phyloP scores from a whole-genome alignment of 192 early-diverging fungal species.

The Spizellomyces punctatus region DNA sequence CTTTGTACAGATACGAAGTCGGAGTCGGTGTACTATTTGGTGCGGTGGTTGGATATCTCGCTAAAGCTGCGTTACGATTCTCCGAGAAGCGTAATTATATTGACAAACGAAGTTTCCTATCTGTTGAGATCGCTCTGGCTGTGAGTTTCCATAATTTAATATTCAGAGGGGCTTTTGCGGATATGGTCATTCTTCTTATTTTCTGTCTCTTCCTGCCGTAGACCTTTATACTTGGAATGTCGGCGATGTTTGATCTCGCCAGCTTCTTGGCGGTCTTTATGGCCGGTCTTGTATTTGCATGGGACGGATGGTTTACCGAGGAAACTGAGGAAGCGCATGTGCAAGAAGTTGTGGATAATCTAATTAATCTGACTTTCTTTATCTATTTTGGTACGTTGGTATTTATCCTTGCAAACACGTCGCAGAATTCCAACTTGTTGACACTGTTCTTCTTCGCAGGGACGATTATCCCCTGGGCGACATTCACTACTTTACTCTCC shows the following conservation, averaged over 20 bases:
- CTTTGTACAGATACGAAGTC: conserved; percentile 72
- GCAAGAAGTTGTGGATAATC: conserved; percentile 87
- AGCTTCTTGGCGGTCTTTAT: conserved; percentile 79
- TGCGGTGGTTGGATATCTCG: conserved; percentile 64
- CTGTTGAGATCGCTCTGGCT: conserved; percentile 76
- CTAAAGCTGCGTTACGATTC: conserved; percentile 68
- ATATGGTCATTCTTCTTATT: conserved; percentile 47
- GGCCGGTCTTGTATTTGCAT: conserved; percentile 70
- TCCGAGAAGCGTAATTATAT: conserved; percentile 73
- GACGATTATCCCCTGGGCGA: conserved; percentile 26
- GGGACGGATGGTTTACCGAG: conserved; percentile 87
- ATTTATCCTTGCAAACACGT: not conserved
- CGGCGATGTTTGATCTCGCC: conserved; percentile 42
- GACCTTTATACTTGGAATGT: conserved; percentile 26
- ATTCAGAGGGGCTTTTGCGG: conserved; percentile 13
- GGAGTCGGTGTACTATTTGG: conserved; percentile 72
- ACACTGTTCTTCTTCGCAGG: not conserved
- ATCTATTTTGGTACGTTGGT: conserved; percentile 50
- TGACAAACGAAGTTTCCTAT: conserved; percentile 85
- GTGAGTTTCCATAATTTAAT: conserved; percentile 23
- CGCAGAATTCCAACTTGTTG: not conserved
- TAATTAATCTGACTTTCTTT: conserved; percentile 88
- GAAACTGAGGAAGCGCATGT: conserved; percentile 81
- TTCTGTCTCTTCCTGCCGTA: conserved; percentile 70
- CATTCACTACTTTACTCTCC: not conserved